Conservation (phyloP, 768 basidiomycete genomes). For the Phlegmacium glaucopus region DNA sequence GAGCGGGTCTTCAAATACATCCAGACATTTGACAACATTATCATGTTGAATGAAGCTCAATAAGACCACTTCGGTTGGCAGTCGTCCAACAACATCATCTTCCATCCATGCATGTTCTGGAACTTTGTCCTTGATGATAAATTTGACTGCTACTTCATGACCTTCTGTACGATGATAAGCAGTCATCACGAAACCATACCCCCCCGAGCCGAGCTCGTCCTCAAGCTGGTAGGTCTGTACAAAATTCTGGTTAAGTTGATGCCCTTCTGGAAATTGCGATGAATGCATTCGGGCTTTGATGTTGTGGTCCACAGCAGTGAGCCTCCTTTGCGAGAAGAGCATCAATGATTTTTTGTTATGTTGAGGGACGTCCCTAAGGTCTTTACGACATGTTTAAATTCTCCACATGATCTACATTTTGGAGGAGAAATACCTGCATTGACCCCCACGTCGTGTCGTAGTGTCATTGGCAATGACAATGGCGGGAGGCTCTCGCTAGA, state of each 20-base stretch:
- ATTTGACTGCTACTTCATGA: slow-evolving; percentile 88
- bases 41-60: slow-evolving; percentile 72
- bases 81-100: slow-evolving; percentile 53
- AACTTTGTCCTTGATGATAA: slow-evolving; percentile 81
- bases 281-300: slow-evolving; percentile 34
- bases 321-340: not conserved
- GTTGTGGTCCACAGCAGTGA: slow-evolving; percentile 20
- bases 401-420: not conserved
- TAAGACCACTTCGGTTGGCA: slow-evolving; percentile 83
- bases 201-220: slow-evolving; percentile 85
- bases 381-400: too few relatives aligned
- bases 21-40: slow-evolving; percentile 80
- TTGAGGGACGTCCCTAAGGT: slow-evolving; percentile 7
- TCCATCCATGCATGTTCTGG: slow-evolving; percentile 59
- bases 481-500: slow-evolving; percentile 7
- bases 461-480: slow-evolving; percentile 1
- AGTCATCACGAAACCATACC: slow-evolving; percentile 94
- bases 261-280: slow-evolving; percentile 52
- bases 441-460: not conserved
- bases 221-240: slow-evolving; percentile 56
- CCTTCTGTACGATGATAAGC: slow-evolving; percentile 59
- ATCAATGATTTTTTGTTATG: slow-evolving; percentile 5
- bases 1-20: slow-evolving; percentile 76
- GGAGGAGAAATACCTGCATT: not conserved
- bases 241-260: slow-evolving; percentile 60